Evolutionary conservation across 352 stramenopile genomes (phyloP).

Genomic region (Phytophthora constricta): DNA sequence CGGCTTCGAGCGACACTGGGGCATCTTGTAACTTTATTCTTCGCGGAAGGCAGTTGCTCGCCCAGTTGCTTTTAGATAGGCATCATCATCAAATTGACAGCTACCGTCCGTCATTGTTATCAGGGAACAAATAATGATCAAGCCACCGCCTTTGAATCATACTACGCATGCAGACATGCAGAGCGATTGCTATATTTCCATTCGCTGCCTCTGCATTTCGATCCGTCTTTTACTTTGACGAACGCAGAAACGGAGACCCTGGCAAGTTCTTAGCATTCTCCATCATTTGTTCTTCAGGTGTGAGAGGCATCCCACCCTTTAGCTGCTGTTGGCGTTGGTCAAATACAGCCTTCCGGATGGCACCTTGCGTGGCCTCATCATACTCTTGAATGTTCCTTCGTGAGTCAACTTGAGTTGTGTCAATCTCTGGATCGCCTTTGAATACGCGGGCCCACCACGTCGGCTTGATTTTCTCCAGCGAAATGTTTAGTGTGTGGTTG

Average conservation of each 20-base stretch:
- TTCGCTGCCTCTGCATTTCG: too few relatives aligned
- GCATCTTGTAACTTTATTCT: constrained; percentile 93
- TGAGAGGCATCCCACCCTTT: constrained; percentile 90
- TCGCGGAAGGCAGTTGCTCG: neutral
- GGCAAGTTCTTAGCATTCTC: constrained; percentile 90
- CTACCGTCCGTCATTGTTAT: neutral
- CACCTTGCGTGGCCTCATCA: constrained; percentile 96
- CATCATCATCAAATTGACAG: constrained; percentile 15
- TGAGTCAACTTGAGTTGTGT: constrained; percentile 97
- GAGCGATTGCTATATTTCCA: too few relatives aligned
- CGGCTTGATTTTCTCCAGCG: constrained; percentile 96
- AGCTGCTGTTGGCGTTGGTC: constrained; percentile 93
- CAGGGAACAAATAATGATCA: neutral
- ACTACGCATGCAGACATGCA: neutral
- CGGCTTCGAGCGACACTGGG: constrained; percentile 98
- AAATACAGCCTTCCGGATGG: constrained; percentile 99
- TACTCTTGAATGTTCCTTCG: constrained; percentile 97
- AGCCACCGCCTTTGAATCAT: neutral
- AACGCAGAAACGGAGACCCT: constrained; percentile 44
- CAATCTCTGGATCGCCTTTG: constrained; percentile 94
- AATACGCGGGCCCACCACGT: constrained; percentile 98
- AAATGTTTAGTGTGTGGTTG: constrained; percentile 79
- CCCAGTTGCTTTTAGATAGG: neutral
- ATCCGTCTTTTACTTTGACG: constrained; percentile 2
- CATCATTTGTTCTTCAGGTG: constrained; percentile 93